Conservation (phyloP, 2,329 filamentous ascomycete species). For the Trichoderma cornu-damae region DNA sequence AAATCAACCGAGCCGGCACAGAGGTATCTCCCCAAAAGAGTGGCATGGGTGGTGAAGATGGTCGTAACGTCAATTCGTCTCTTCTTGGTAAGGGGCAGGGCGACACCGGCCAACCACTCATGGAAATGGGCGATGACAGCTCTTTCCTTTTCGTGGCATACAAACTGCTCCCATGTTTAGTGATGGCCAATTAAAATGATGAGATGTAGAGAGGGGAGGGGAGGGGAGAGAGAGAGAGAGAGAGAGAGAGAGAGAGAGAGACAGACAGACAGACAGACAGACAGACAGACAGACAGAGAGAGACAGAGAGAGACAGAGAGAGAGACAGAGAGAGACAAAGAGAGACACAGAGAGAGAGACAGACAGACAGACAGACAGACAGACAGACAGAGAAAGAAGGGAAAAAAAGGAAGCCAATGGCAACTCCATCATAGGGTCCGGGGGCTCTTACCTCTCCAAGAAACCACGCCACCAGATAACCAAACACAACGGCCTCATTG, state of each 20-base stretch:
- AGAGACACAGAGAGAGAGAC: too few relatives aligned
- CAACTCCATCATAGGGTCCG: background rate
- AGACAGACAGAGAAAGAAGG: too few relatives aligned
- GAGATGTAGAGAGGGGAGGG: background rate
- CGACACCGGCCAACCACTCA: constrained; percentile 95
- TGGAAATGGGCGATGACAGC: constrained; percentile 98
- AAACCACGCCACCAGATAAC: constrained; percentile 97
- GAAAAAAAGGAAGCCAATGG: background rate
- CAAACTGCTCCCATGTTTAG: constrained; percentile 58
- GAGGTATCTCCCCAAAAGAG: constrained; percentile 88
- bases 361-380: too few relatives aligned
- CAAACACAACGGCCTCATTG: constrained; percentile 95
- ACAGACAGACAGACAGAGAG: too few relatives aligned
- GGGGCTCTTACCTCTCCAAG: constrained; percentile 74
- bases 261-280: too few relatives aligned
- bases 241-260: too few relatives aligned
- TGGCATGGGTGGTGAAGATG: constrained; percentile 97
- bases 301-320: too few relatives aligned
- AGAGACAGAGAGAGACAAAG: too few relatives aligned
- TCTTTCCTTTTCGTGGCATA: constrained; percentile 83
- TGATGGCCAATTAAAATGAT: background rate
- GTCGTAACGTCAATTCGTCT: constrained; percentile 94
- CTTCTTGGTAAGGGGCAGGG: constrained; percentile 85
- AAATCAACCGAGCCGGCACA: constrained; percentile 98
- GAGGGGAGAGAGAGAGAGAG: too few relatives aligned